A percentile compares a stretch with the other conserved stretches of the same genome.
These are phyloP conservation scores for Sclerotinia trifoliorum DNA, from an alignment of 2,329 filamentous ascomycete species.

Conservation along the genomic window DNA sequence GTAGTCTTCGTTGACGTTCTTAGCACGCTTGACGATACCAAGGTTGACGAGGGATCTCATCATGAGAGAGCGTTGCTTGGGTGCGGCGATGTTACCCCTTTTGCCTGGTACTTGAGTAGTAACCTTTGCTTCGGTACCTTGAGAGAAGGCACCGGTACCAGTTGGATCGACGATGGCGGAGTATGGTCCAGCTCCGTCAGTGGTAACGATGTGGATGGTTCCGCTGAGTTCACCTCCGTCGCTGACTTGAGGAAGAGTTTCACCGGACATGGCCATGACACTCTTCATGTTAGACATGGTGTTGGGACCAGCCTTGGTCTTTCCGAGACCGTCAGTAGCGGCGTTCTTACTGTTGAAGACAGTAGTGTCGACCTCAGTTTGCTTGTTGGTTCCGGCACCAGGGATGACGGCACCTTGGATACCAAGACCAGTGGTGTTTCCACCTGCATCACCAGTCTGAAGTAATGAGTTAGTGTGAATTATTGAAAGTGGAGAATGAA, in stretches of 20 bases:
- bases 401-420: slow-evolving; percentile 46
- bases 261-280: slow-evolving; percentile 57
- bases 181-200: slow-evolving; percentile 57
- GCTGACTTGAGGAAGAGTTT: slow-evolving; percentile 57
- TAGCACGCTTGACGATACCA: slow-evolving; percentile 38
- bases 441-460: slow-evolving; percentile 42
- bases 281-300: slow-evolving; percentile 57
- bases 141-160: slow-evolving; percentile 49
- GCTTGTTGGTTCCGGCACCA: slow-evolving; percentile 43
- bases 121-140: slow-evolving; percentile 55
- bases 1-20: slow-evolving; percentile 46
- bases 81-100: slow-evolving; percentile 41
- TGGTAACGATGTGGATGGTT: slow-evolving; percentile 67
- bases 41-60: slow-evolving; percentile 34
- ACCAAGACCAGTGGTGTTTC: slow-evolving; percentile 46
- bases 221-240: slow-evolving; percentile 57
- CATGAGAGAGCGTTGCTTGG: slow-evolving; percentile 34
- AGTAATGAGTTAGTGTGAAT: slow-evolving; percentile 19
- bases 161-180: slow-evolving; percentile 63
- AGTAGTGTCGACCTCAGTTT: slow-evolving; percentile 49
- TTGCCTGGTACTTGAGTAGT: slow-evolving; percentile 52
- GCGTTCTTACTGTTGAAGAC: slow-evolving; percentile 53
- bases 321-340: slow-evolving; percentile 53
- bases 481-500: background rate
- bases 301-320: slow-evolving; percentile 54